These are phyloP conservation scores for Halophytophthora batemanensis DNA, from an alignment of 352 stramenopile genomes.

Conservation along the genomic window DNA sequence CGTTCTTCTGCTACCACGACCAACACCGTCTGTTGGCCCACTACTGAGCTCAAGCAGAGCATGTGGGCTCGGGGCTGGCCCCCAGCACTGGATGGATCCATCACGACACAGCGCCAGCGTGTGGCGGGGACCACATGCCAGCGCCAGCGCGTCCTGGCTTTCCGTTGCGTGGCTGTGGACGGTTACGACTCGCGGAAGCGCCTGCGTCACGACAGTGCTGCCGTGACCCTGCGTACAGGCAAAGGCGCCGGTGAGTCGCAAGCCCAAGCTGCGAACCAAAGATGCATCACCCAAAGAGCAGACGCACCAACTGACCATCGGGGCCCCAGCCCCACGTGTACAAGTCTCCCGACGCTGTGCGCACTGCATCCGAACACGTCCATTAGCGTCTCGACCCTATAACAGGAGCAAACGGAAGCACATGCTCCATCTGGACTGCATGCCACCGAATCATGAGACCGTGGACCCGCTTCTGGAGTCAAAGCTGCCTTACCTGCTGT, in stretches of 20 bases:
- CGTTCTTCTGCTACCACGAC: too few species aligned
- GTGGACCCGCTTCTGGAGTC: background rate
- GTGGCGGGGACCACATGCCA: slow-evolving; percentile 51
- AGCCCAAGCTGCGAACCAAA: too few species aligned
- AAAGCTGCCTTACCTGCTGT: slow-evolving; percentile 37
- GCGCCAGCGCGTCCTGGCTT: slow-evolving; percentile 22
- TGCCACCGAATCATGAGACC: too few species aligned
- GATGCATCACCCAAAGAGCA: slow-evolving; percentile 1
- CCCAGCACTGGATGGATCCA: slow-evolving; percentile 57
- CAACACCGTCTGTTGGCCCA: too few species aligned
- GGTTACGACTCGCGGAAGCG: slow-evolving; percentile 48
- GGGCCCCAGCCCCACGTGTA: slow-evolving; percentile 81
- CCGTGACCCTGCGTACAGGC: slow-evolving; percentile 15
- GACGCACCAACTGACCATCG: slow-evolving; percentile 65
- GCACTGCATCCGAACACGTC: slow-evolving; percentile 12
- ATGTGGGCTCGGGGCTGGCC: slow-evolving; percentile 9
- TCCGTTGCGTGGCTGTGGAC: slow-evolving; percentile 17
- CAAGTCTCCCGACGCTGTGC: slow-evolving; percentile 57
- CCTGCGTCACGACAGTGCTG: slow-evolving; percentile 19
- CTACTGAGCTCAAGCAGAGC: slow-evolving; percentile 5
- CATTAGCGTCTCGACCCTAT: slow-evolving; percentile 11
- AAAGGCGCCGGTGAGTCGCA: background rate
- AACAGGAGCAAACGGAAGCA: background rate
- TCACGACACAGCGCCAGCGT: slow-evolving; percentile 44
- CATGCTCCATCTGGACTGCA: too few species aligned